Evolutionary conservation across 2,329 filamentous ascomycete genomes (phyloP), one percentile per base, ranked within the genome.

Genomic region (Cylindrodendrum hubeiense): DNA sequence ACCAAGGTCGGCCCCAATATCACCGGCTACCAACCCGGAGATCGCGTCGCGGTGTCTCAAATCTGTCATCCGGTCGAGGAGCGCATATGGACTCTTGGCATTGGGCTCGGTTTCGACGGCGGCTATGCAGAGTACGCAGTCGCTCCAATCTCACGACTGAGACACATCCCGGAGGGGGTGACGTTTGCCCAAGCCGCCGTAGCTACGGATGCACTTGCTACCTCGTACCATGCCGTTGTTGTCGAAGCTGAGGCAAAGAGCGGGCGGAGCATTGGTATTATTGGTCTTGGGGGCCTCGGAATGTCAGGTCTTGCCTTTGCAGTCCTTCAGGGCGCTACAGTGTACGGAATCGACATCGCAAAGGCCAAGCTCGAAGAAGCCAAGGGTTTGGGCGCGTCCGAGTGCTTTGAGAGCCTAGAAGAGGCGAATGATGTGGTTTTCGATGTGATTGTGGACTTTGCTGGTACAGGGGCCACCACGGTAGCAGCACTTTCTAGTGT

Each of bases 391-490:
- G 63, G 63, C 1, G 63, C 58, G 3, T 12, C 21, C 4, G 22
- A 8, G 5, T 61, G 63, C 10, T 57, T 61, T 41, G 53, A 52
- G 41, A 56, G 33, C 21, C 4, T 54, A 5, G 44, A 33, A 5
- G 57, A 57, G 3, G 41, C 41, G 4, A 26, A 47, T 15, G 19
- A 44, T 19, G 26, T 57, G 4, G 1, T 17, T 6, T 61, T 65
- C 21, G 63, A 65, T 22, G 52, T 33, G 4, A 49, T 65, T 8
- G 57, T 65, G 13, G 63, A 65, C 52, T 65, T 65, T 65, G 57
- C 26, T 30, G 63, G 63, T 2, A 58, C 46, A 4, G 28, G 58
- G 0, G 22, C 46, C 8, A 65, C 21, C 7, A 49, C 39, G 10
- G 17, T 19, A 5, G 39, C 17, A 2, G 63, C 63, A 2, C 19